Evolutionary conservation across 345 rosid species (phyloP).

Genomic region (Eucalyptus albens): DNA sequence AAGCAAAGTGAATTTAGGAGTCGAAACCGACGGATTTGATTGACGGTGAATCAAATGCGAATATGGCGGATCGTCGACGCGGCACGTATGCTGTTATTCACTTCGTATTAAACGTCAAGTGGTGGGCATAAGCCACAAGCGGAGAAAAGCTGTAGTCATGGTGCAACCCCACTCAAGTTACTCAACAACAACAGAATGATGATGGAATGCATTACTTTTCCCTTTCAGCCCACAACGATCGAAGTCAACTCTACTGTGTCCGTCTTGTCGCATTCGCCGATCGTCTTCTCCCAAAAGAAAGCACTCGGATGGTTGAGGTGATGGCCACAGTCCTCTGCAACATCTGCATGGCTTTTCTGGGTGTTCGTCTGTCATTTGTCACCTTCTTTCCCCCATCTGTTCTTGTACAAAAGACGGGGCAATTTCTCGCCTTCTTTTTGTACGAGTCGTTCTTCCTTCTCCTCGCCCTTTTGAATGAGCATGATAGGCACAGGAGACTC

Average conservation of each 20-base stretch:
- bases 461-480: not conserved
- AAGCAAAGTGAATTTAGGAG: not conserved
- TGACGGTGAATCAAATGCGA: not conserved
- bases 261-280: not conserved
- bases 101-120: not conserved
- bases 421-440: not conserved
- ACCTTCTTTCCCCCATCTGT: not conserved
- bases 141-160: not conserved
- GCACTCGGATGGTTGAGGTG: not conserved
- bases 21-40: not conserved
- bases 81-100: not conserved
- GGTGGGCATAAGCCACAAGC: not conserved
- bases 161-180: constrained; percentile 19
- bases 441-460: not conserved
- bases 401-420: not conserved
- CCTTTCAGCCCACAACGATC: not conserved
- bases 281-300: not conserved
- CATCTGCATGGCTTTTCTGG: not conserved
- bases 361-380: not conserved
- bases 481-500: not conserved
- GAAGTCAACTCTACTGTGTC: constrained; percentile 28
- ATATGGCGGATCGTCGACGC: not conserved
- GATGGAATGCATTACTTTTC: constrained; percentile 15
- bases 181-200: constrained; percentile 22
- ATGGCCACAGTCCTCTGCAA: not conserved